phyloP scores from a whole-genome alignment of 2,329 filamentous ascomycete species.

The Aaosphaeria pasadenensis region DNA sequence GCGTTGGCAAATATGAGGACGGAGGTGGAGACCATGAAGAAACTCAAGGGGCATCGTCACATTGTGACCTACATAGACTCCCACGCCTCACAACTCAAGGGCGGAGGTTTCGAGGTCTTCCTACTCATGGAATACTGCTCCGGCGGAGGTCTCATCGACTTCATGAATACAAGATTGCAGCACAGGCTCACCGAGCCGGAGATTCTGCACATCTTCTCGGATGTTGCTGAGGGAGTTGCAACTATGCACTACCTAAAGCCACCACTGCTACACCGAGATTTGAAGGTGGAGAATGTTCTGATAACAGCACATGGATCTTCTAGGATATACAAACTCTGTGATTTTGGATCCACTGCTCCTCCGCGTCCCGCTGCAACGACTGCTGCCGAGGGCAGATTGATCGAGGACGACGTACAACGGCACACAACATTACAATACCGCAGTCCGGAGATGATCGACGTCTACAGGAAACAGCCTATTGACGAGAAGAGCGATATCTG shows the following conservation, averaged over 20 bases:
- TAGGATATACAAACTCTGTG: conserved; percentile 89
- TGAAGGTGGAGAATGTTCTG: conserved; percentile 97
- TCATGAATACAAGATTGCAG: conserved; percentile 98
- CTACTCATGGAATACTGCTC: conserved; percentile 97
- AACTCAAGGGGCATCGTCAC: conserved; percentile 90
- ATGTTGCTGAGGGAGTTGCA: conserved; percentile 92
- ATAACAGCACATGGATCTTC: conserved; percentile 69
- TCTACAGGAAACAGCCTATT: conserved; percentile 93
- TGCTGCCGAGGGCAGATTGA: conserved; percentile 81
- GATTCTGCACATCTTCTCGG: conserved; percentile 93
- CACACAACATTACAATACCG: conserved; percentile 97
- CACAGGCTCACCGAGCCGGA: conserved; percentile 96
- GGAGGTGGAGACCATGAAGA: conserved; percentile 99
- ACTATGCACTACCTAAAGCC: conserved; percentile 99
- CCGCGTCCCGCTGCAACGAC: conserved; percentile 82
- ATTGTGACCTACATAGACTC: conserved; percentile 99
- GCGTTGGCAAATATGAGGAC: conserved; percentile 93
- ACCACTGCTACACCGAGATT: conserved; percentile 83
- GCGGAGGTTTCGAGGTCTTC: conserved; percentile 96
- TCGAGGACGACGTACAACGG: conserved; percentile 95
- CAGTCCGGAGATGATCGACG: conserved; percentile 98
- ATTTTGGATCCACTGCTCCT: conserved; percentile 89
- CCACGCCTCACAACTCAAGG: conserved; percentile 89
- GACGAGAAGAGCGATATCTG: conserved; percentile 99
- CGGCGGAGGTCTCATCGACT: conserved; percentile 94